Base-by-base conservation (phyloP, 129 eudicot species). In the Chrysanthemum makinoi region DNA sequence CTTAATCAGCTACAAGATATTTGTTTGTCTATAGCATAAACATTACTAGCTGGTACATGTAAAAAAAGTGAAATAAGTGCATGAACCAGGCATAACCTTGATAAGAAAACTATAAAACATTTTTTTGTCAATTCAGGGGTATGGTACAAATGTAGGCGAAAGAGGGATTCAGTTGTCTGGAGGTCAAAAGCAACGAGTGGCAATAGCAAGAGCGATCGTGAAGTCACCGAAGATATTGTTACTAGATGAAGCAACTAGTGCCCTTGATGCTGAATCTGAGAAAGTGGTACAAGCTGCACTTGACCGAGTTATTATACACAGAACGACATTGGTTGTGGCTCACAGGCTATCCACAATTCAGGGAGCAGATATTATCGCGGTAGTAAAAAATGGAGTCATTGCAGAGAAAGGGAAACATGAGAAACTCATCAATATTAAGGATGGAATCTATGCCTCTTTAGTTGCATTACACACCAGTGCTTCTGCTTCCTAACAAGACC, bases 281-380 rank as follows among this genome's bases (percentile, higher is more conserved):
- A 74, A 67, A 1, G 72, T 74, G 55, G 78, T 74, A 22, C 78
- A 74, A 64, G 78, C 51, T 10, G 78, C 78, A 22, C 69, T 74
- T 16, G 71, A 74, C 10, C 13, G 30, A 15, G 78, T 64, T 12
- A 64, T 64, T 30, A 64, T 51, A 33, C 18, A 64, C 18, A 50
- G 78, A 55, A 74, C 78, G n/a, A 64, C 78, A 0, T 44, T 64
- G 7, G 54, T 74, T 24, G 78, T 74, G 70, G 78, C 78, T 52
- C 78, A 74, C n/a, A 44, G 78, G 43, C 15, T 74, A 57, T 74
- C 72, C 1, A 74, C 78, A 2, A 74, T 74, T 3, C 58, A 65
- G 44, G 65, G 72, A 2, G 78, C 57, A 5, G 78, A 74, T n/a
- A 71, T 50, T 15, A 74, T 74, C 0, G 72, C 47, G 0, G 65